Base-by-base conservation (phyloP, 352 stramenopile genomes). In the Globisporangium paddicum region DNA sequence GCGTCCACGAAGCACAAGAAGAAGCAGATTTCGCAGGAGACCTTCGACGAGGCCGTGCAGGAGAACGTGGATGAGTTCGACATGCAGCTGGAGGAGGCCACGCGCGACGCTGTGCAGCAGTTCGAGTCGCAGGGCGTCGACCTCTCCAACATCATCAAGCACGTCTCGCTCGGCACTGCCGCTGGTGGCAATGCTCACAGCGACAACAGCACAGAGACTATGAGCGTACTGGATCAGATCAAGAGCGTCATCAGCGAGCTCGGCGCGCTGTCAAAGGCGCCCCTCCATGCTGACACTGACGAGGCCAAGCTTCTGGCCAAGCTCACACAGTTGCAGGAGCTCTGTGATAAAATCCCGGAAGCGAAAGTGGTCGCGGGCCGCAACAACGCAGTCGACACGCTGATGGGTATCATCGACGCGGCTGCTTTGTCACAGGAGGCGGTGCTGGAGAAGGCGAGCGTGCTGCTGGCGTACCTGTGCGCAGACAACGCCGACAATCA, bases 41-140 rank as follows among this genome's bases (percentile, higher is more conserved):
- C 89, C 50, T 97, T 97, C 66, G 87, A 97, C 64, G 87, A 96
- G 60, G 86, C 73, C 68, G 89, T 97, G 58, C 60, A 74, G 37
- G 88, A 97, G 68, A 97, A 97, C 73, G 70, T 96, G 48, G 83
- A 91, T 48, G 89, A 96, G 48, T 96, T 97, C 67, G 88, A 93
- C 42, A 95, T 97, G 82, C 64, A 68, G 2, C 60, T 74, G n/a
- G 77, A 86, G 32, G 87, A 95, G 26, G 87, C 88, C 16, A 72
- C 90, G 53, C 60, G 54, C 8, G 89, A 97, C 40, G 84, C 89
- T 1, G 68, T 96, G 32, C 64, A 83, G 61, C 89, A 97, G 69
- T 96, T 97, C 49, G 69, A 85, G 59, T 90, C 82, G 35, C 85
- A 96, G 63, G 84, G 83, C 49, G 86, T 96, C 40, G 86, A 96